Percentiles rank a stretch among this genome's conserved stretches.
These are phyloP conservation scores for Lentinus tigrinus DNA, from an alignment of 768 basidiomycete genomes.

Conservation along the genomic window DNA sequence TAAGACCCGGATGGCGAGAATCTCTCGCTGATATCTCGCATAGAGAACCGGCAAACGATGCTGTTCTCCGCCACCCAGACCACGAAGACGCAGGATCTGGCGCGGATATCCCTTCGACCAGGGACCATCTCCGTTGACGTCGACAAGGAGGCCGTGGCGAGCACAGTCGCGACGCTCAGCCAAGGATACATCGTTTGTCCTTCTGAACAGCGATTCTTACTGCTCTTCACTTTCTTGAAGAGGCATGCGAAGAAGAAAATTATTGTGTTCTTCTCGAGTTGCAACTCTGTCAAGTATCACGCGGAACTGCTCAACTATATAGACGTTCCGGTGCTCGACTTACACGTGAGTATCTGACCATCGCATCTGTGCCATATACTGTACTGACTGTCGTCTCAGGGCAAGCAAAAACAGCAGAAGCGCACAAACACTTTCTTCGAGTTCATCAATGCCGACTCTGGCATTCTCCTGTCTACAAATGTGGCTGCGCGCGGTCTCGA, in stretches of 20 bases:
- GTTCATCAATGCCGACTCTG: constrained; percentile 92
- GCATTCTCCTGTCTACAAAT: constrained; percentile 94
- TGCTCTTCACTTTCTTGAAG: constrained; percentile 96
- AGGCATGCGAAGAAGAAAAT: constrained; percentile 97
- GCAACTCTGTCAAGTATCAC: constrained; percentile 79
- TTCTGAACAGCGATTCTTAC: constrained; percentile 92
- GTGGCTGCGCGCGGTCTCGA: constrained; percentile 97
- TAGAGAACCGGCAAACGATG: constrained; percentile 96
- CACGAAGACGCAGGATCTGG: constrained; percentile 95
- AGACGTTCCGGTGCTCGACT: constrained; percentile 78
- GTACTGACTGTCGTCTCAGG: constrained; percentile 50
- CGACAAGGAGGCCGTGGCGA: constrained; percentile 82
- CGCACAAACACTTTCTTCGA: constrained; percentile 99
- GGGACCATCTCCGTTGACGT: constrained; percentile 96
- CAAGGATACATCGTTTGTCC: constrained; percentile 99
- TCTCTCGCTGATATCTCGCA: background rate
- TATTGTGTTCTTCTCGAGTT: constrained; percentile 90
- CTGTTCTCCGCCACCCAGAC: constrained; percentile 99
- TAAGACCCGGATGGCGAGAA: background rate
- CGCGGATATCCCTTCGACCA: constrained; percentile 93
- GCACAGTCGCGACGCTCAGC: constrained; percentile 89
- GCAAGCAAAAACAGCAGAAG: constrained; percentile 99
- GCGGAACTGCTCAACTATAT: constrained; percentile 96
- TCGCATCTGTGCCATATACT: background rate
- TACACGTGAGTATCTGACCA: constrained; percentile 22